Evolutionary conservation across 2,329 filamentous ascomycete genomes (phyloP), one percentile per base, ranked within the genome.

Genomic region (Penicillium sp.): DNA sequence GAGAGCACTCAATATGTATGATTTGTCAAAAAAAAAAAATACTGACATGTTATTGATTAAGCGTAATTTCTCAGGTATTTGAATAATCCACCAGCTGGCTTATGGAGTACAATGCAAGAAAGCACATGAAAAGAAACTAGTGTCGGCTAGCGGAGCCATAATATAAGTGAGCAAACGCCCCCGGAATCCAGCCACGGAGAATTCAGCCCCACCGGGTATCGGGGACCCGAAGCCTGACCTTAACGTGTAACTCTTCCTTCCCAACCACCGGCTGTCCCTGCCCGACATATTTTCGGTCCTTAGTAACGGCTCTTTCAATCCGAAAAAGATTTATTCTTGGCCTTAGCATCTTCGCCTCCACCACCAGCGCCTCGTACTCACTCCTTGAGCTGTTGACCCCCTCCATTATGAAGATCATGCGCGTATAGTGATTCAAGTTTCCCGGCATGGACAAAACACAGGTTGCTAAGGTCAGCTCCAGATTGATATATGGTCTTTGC

Each of bases 371-470:
- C n/a, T 29, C 19, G 29, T 24, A 14, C 21, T 35, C 35, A 16
- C 26, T 44, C 35, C 27, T 42, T 16, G 42, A 54, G 31, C 51
- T 56, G 24, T 58, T 54, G 55, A 55, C 54, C 54, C 52, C 53
- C 46, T 55, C 43, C 60, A 64, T 52, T 58, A 75, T 74, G 73
- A 74, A 73, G 64, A 58, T 67, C 56, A 64, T 66, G 65, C 67
- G 65, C 64, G 62, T 61, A 57, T 58, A 69, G 65, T 69, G 65
- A 74, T 64, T 52, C 58, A 63, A 59, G 61, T 27, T 52, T 55
- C 31, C 67, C 68, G 71, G 68, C 65, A 78, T 78, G 76, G 76
- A 78, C 66, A 76, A 67, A 72, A 78, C 76, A 73, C 74, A 74
- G 61, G 66, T 78, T 54, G 75, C 76, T 62, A 78, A 77, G 74